Evolutionary conservation across 371 early-diverging fungal genomes (phyloP).

Genomic region (Cladochytrium tenue): DNA sequence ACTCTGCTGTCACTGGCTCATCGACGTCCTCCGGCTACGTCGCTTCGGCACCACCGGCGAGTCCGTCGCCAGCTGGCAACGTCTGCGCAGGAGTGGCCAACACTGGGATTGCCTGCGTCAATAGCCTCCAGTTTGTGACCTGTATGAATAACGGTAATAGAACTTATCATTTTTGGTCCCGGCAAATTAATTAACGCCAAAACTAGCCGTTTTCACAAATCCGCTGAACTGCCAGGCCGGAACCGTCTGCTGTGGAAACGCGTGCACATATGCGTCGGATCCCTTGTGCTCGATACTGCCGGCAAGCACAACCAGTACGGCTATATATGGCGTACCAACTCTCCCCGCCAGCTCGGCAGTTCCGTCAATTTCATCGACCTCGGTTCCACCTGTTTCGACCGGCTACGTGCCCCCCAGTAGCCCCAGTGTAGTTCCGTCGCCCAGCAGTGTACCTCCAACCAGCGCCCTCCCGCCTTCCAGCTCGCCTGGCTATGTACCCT

Average conservation of each 20-base stretch:
- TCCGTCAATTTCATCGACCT: too few relatives aligned
- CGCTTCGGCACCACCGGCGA: background rate
- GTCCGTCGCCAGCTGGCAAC: background rate
- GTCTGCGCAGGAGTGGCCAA: slow-evolving; percentile 4
- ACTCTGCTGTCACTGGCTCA: background rate
- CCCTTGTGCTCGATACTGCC: slow-evolving; percentile 5
- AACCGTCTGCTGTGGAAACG: slow-evolving; percentile 12
- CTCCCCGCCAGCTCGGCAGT: too few relatives aligned
- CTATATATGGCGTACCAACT: too few relatives aligned
- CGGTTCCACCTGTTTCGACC: too few relatives aligned
- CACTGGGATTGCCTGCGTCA: background rate
- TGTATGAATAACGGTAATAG: background rate
- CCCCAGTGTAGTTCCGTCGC: too few relatives aligned
- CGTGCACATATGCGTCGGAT: background rate
- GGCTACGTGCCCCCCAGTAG: too few relatives aligned
- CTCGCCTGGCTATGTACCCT: too few relatives aligned
- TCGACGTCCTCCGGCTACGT: background rate
- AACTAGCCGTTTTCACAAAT: background rate
- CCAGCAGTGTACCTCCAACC: too few relatives aligned
- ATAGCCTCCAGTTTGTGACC: background rate
- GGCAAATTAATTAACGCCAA: background rate
- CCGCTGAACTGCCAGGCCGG: slow-evolving; percentile 4
- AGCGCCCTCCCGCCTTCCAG: too few relatives aligned
- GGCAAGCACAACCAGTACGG: too few relatives aligned
- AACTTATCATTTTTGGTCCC: background rate